A percentile compares a stretch with the other conserved stretches of the same genome.
Evolutionary conservation across 441 rosid genomes (phyloP).

Genomic region (Gossypium laxum): DNA sequence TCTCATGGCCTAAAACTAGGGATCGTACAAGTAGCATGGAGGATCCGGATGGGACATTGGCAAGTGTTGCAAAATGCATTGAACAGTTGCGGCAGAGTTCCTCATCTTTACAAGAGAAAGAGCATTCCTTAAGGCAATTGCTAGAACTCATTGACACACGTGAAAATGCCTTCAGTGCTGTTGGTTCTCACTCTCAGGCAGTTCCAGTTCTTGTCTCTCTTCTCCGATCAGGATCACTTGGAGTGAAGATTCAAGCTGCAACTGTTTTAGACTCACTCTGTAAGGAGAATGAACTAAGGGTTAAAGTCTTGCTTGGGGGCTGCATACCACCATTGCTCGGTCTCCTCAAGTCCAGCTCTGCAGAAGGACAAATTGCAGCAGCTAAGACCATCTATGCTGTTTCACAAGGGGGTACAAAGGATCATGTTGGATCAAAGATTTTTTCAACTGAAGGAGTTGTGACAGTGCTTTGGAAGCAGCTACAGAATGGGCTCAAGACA

Average conservation of each 20-base stretch:
- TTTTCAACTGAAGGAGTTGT: constrained; percentile 99
- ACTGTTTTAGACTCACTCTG: constrained; percentile 93
- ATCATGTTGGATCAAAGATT: constrained; percentile 96
- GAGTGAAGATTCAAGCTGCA: constrained; percentile 95
- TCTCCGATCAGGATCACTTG: constrained; percentile 91
- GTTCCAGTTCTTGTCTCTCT: constrained; percentile 99
- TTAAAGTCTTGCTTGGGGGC: constrained; percentile 97
- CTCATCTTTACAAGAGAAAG: constrained; percentile 88
- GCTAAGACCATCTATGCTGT: constrained; percentile 95
- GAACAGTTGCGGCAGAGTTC: constrained; percentile 91
- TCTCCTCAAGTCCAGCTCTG: constrained; percentile 91
- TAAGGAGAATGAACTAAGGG: constrained; percentile 95
- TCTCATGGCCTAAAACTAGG: constrained; percentile 36
- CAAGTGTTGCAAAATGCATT: constrained; percentile 98
- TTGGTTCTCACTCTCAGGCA: constrained; percentile 99
- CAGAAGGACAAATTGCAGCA: constrained; percentile 94
- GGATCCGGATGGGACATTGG: constrained; percentile 98
- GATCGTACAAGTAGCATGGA: constrained; percentile 94
- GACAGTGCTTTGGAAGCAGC: constrained; percentile 85
- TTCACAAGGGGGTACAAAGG: constrained; percentile 90
- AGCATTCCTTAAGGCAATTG: constrained; percentile 72
- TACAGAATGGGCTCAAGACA: constrained; percentile 59
- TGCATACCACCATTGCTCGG: constrained; percentile 99
- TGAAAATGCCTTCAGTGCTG: constrained; percentile 97
- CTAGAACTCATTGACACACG: constrained; percentile 90